Evolutionary conservation across 2,329 filamentous ascomycete species (phyloP), one percentile per base, ranked within the genome.

Genomic region (Colletotrichum sp.): DNA sequence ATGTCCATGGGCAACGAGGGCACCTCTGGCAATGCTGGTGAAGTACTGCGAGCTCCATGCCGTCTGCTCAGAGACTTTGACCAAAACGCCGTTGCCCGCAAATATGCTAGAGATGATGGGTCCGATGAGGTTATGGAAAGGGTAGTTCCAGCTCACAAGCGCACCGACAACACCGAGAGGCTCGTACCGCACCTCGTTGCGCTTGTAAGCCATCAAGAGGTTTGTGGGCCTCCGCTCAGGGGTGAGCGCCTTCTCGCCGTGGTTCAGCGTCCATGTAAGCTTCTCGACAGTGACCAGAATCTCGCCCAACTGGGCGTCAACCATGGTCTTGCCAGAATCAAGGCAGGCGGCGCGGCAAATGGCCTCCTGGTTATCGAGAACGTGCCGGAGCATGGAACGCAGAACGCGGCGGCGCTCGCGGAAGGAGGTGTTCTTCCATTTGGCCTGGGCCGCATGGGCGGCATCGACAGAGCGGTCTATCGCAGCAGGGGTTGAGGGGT

Each of bases 111-210:
- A 96, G 82, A 99, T 98, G 79, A 98, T 91, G 16, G 96, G 97
- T 0, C 95, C 95, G 63, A 99, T 92, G 78, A 99, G 89, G 85
- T 99, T 99, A 87, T 99, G 97, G 85, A 99, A 98, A 60, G 95
- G 93, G 83, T 96, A 99, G 87, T 99, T 99, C 97, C 97, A 99
- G 82, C 95, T 97, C 59, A 99, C 95, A 69, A 96, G 93, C 21
- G 97, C 96, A 13, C 95, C 94, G 8, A 99, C 95, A 44, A 99
- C 95, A 18, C 97, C 97, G 24, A 99, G 88, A 16, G 97, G 96
- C 85, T 99, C 96, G 85, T 98, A 99, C 66, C 91, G 88, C 32
- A 99, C 96, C 77, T 93, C 93, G 82, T 98, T 98, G 83, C 91
- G 92, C 90, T 99, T 99, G 87, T 99, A 98, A 86, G 93, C 92